A percentile compares a stretch with the other conserved stretches of the same genome.
These are phyloP conservation scores for Begonia loranthoides DNA, from an alignment of 306 rosid genomes.

Conservation along the genomic window DNA sequence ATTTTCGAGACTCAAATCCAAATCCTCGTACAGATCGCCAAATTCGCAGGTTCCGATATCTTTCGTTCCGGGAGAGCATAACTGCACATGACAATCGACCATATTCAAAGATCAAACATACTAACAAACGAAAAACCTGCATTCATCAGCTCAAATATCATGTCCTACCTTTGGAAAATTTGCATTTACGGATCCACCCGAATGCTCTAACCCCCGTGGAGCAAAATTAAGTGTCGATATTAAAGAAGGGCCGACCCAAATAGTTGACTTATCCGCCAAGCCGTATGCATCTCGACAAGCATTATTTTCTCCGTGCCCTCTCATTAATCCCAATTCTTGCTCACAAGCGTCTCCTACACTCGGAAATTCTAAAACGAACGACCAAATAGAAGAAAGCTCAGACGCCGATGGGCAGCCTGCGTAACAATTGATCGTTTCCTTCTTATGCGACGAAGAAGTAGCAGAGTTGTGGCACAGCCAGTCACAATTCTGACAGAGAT, in stretches of 20 bases:
- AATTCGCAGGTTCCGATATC: slow-evolving; percentile 30
- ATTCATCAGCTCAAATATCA: no score
- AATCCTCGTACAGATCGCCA: slow-evolving; percentile 44
- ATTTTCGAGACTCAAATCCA: slow-evolving; percentile 83
- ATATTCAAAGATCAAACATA: slow-evolving; percentile 12
- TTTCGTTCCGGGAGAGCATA: slow-evolving; percentile 42
- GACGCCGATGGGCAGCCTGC: slow-evolving; percentile 90
- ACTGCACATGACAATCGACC: slow-evolving; percentile 32
- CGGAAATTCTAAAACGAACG: slow-evolving; percentile 54
- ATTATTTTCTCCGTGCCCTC: slow-evolving; percentile 21
- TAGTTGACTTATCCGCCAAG: slow-evolving; percentile 24
- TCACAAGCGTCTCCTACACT: slow-evolving; percentile 63
- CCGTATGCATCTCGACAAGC: slow-evolving; percentile 20
- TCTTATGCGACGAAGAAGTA: slow-evolving; percentile 59
- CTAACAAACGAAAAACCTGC: slow-evolving; percentile 1
- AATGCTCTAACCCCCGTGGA: slow-evolving; percentile 27
- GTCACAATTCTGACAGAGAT: slow-evolving; percentile 97
- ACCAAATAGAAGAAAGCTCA: slow-evolving; percentile 84
- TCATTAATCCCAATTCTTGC: slow-evolving; percentile 78
- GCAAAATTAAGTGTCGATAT: slow-evolving; percentile 26
- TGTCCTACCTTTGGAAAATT: slow-evolving; percentile 54
- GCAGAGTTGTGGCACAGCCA: slow-evolving; percentile 64
- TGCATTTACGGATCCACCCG: slow-evolving; percentile 27
- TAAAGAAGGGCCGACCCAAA: slow-evolving; percentile 40
- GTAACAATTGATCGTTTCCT: slow-evolving; percentile 69